These are phyloP conservation scores for Phylloporus scabripes DNA, from an alignment of 768 basidiomycete species.

Conservation along the genomic window DNA sequence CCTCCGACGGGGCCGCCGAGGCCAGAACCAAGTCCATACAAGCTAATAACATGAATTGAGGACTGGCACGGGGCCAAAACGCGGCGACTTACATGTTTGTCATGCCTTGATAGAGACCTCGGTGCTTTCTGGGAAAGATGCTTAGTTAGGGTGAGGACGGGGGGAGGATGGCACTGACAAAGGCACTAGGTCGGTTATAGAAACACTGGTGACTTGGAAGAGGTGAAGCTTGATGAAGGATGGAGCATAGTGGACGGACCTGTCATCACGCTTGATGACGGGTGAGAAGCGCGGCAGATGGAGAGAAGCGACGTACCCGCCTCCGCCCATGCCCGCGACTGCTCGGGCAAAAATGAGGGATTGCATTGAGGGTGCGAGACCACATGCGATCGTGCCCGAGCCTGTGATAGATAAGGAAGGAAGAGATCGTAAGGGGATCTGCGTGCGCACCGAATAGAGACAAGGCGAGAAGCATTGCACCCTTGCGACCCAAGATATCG, in stretches of 20 bases:
- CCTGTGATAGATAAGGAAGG: conserved; percentile 38
- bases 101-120: conserved; percentile 90
- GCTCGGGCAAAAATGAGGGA: conserved; percentile 74
- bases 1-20: conserved; percentile 78
- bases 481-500: conserved; percentile 80
- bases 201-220: conserved; percentile 67
- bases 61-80: conserved; percentile 4
- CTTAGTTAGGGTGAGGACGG: neutral
- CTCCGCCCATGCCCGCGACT: conserved; percentile 89
- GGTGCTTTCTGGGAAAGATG: conserved; percentile 53
- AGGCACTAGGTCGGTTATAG: conserved; percentile 85
- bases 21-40: conserved; percentile 80
- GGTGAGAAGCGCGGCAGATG: conserved; percentile 4
- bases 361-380: conserved; percentile 82
- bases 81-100: conserved; percentile 65
- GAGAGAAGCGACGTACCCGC: conserved; percentile 53
- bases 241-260: conserved; percentile 37
- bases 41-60: conserved; percentile 35
- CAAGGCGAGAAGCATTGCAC: conserved; percentile 81
- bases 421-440: conserved; percentile 10
- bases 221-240: conserved; percentile 12
- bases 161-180: conserved; percentile 45
- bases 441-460: conserved; percentile 66
- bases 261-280: conserved; percentile 67
- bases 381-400: conserved; percentile 80